Evolutionary conservation across 2,329 filamentous ascomycete genomes (phyloP), one percentile per base, ranked within the genome.

Genomic region (Clarireedia monteithiana): DNA sequence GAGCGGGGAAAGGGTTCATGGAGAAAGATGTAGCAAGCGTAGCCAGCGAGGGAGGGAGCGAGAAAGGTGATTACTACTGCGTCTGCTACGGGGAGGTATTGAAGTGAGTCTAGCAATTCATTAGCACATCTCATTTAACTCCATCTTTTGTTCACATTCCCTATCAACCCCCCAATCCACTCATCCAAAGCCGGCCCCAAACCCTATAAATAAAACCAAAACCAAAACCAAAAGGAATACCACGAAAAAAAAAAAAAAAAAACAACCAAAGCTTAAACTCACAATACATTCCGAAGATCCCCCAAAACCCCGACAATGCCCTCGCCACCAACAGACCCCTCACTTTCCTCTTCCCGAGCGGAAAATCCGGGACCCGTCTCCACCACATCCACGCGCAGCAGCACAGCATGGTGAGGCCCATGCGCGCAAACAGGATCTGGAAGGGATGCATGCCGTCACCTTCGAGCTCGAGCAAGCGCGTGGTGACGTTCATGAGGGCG

Each of bases 61-160:
- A 96, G 77, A 68, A 96, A 96, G 6, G 89, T 91, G 55, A 96
- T 86, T 26, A 96, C 91, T 0, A 89, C 95, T 2, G 91, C 89
- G 69, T 96, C 91, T 12, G 90, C 87, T 1, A 96, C 78, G 0
- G 89, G 88, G 2, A 96, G 79, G 64, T 95, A 95, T 66, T 89
- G 80, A 55, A 69, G 63, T 1, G 67, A 68, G 50, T 68, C 67
- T 69, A 24, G 12, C 39, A 40, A 40, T 14, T 9, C 17, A 40
- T 40, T 40, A 40, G 39, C 12, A 15, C 2, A n/a, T 40, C 17
- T 5, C 20, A 4, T 6, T 15, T 20, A 30, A 5, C 4, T 60
- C 4, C 50, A 39, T 55, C 26, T 34, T 4, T 24, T 5, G 20
- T 1, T 7, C 24, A 20, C 6, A 3, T 34, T 12, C 9, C 26